Evolutionary conservation across 192 early-diverging fungal genomes (phyloP).

Genomic region (Coemansia sp.): DNA sequence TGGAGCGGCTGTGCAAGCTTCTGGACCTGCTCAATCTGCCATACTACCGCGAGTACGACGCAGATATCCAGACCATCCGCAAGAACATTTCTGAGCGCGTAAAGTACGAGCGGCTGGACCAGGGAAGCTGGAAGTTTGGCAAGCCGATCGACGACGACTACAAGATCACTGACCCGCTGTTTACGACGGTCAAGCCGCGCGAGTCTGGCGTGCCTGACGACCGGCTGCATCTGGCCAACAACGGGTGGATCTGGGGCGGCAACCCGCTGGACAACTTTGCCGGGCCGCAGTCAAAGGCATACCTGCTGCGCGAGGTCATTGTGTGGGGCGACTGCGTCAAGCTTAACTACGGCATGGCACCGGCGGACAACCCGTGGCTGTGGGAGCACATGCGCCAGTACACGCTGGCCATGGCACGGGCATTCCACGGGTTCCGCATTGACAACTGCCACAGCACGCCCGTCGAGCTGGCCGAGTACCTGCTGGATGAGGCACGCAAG

Average conservation of each 20-base stretch:
- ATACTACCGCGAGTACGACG: slow-evolving; percentile 81
- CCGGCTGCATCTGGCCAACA: slow-evolving; percentile 78
- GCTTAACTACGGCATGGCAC: slow-evolving; percentile 80
- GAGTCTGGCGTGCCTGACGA: slow-evolving; percentile 61
- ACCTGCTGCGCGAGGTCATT: slow-evolving; percentile 92
- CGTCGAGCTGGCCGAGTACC: slow-evolving; percentile 85
- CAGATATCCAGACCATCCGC: slow-evolving; percentile 62
- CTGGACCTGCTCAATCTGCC: slow-evolving; percentile 86
- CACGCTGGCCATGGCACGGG: slow-evolving; percentile 76
- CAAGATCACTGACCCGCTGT: slow-evolving; percentile 89
- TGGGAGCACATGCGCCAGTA: slow-evolving; percentile 92
- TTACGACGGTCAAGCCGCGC: slow-evolving; percentile 78
- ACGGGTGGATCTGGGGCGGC: slow-evolving; percentile 95
- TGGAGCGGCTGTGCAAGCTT: slow-evolving; percentile 53
- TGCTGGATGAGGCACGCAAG: slow-evolving; percentile 80
- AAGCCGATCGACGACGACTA: slow-evolving; percentile 65
- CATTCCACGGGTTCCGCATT: slow-evolving; percentile 96
- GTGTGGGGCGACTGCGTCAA: slow-evolving; percentile 99
- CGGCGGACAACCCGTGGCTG: slow-evolving; percentile 88
- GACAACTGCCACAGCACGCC: slow-evolving; percentile 99
- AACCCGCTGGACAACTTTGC: slow-evolving; percentile 94
- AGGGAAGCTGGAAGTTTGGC: slow-evolving; percentile 72
- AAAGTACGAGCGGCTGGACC: slow-evolving; percentile 74
- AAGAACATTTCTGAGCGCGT: slow-evolving; percentile 73
- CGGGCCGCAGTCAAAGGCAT: slow-evolving; percentile 75